phyloP scores from a whole-genome alignment of 176 grass and related monocot species.

The Themeda triandra region DNA sequence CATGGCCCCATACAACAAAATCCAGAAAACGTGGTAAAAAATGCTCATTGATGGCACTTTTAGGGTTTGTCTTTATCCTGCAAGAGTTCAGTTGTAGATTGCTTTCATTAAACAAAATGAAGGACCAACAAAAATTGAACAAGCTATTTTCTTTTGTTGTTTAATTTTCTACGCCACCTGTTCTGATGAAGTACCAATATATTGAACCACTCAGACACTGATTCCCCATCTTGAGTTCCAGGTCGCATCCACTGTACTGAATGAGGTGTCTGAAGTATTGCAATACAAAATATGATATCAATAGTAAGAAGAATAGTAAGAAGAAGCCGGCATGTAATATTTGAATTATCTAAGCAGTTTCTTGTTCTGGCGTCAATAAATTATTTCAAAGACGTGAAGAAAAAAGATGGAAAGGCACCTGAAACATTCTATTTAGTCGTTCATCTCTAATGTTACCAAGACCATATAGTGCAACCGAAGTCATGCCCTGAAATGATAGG shows the following conservation, averaged over 20 bases:
- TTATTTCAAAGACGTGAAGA: background rate
- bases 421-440: conserved; percentile 95
- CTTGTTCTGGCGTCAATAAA: background rate
- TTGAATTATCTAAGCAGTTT: background rate
- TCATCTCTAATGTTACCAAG: conserved; percentile 99
- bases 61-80: conserved; percentile 93
- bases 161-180: conserved; percentile 44
- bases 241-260: conserved; percentile 91
- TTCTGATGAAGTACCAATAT: conserved; percentile 99
- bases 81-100: conserved; percentile 19
- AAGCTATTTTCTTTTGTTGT: background rate
- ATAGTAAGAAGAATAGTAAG: too few relatives aligned
- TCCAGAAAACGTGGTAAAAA: conserved; percentile 91
- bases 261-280: conserved; percentile 74
- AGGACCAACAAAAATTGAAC: background rate
- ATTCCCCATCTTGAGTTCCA: conserved; percentile 68
- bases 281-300: conserved; percentile 20
- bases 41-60: conserved; percentile 95
- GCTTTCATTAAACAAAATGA: background rate
- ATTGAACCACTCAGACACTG: conserved; percentile 85
- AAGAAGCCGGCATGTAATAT: background rate
- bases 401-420: conserved; percentile 46
- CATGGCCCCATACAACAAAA: conserved; percentile 93
- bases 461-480: conserved; percentile 81
- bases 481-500: conserved; percentile 60